Base-by-base conservation (phyloP, 2,329 filamentous ascomycete species). In the Gyromitra esculenta region DNA sequence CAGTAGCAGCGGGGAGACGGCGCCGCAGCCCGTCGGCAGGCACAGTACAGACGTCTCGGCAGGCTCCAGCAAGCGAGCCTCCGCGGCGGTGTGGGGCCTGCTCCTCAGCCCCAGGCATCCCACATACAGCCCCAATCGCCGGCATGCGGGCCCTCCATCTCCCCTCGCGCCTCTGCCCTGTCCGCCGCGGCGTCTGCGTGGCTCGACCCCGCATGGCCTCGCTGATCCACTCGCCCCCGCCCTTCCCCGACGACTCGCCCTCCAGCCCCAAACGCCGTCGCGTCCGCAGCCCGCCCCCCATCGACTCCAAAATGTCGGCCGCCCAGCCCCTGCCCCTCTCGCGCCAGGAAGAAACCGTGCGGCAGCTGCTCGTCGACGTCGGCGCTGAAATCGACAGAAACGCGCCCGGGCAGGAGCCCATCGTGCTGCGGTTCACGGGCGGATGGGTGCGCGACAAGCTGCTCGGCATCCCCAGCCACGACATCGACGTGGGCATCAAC, bases 361-460 rank as follows among this genome's bases (percentile, higher is more conserved):
- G 91, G 77, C 84, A 85, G n/a, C 87, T 97, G 11, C 87, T 98
- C 21, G 86, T 97, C 18, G 93, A 96, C 82, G 92, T 94, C n/a
- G 92, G 92, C 31, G 83, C 87, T 9, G 91, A 90, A 81, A 90
- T 94, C 77, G 88, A 92, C 80, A 39, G n/a, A 0, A 18, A 45
- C 39, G 82, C 84, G 87, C 76, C 80, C 84, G 81, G 82, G 8
- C 82, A 84, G 13, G 86, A 90, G 79, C 87, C 90, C 21, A 82
- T 91, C 13, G 85, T 90, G 18, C 85, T 96, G 59, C 90, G 92
- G 64, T 95, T 92, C 88, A 93, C 93, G 0, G 93, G 93, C 75
- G 93, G 93, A 35, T 96, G 93, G 93, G 92, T 96, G 9, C 90
- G 93, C 52, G 93, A 96, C 85, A 94, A 93, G 84, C 87, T 96